Base-by-base conservation (phyloP, 352 stramenopile species). In the Globisporangium ultimum region DNA sequence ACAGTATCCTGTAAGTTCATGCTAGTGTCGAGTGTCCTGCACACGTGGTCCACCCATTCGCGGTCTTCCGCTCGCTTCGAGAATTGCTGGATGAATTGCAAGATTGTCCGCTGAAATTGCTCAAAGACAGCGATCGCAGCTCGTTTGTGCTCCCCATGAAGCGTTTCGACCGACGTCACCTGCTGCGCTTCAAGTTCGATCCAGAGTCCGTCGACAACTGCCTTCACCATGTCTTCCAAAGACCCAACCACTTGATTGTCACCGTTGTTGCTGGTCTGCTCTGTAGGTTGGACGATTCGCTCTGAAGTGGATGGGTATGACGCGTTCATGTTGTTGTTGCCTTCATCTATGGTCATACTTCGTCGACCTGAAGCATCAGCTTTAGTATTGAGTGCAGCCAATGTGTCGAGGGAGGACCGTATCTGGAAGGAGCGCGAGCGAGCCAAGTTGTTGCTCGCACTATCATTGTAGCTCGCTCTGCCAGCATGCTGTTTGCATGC, bases 61-160 rank as follows among this genome's bases (percentile, higher is more conserved):
- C 63, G 59, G 4, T 87, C 72, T 10, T 67, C 53, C 4, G 21
- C 53, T 36, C 61, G 63, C 46, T 81, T 73, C 7, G 62, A 67
- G 22, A 70, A 52, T 20, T 52, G 50, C 8, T 49, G 42, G 6
- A 86, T 53, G 8, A 72, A 38, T 20, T 67, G 32, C 1, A 87
- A 32, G n/a, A 80, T 57, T 0, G 58, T 60, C 10, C 50, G 55
- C 50, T 74, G 71, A 42, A 66, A 80, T 0, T 70, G 60, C 15
- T 34, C 22, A 50, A 80, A 80, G 11, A 64, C 38, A 18, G 48
- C 48, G 13, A 36, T 57, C 42, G 12, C 40, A 67, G 48, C 3
- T 46, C 48, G 50, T 67, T 48, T 18, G 70, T 58, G 3, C 5
- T 41, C 65, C 57, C 12, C 54, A 60, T 9, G 64, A 48, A 22